Percentiles rank a stretch among this genome's conserved stretches.
These are phyloP conservation scores for Fistulifera pelliculosa DNA, from an alignment of 108 stramenopile species.

Conservation along the genomic window DNA sequence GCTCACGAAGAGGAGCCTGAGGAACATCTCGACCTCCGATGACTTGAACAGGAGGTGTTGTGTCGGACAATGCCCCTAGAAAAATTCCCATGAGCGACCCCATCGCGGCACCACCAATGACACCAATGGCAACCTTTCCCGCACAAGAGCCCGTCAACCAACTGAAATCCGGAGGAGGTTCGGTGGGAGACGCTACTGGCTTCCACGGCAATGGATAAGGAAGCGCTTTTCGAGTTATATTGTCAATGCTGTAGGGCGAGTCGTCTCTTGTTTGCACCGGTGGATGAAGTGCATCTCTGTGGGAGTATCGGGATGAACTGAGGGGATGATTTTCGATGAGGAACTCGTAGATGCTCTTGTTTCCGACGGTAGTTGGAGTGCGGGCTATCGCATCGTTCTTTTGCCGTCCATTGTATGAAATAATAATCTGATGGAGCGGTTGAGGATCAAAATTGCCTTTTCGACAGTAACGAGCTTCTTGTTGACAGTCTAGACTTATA, in stretches of 20 bases:
- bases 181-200: slow-evolving; percentile 34
- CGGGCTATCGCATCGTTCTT: no score
- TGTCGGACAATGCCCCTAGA: slow-evolving; percentile 79
- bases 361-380: background rate
- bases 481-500: no score
- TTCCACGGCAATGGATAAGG: slow-evolving; percentile 69
- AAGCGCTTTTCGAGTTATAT: slow-evolving; percentile 41
- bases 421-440: no score
- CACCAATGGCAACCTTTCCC: slow-evolving; percentile 77
- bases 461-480: no score
- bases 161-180: slow-evolving; percentile 74
- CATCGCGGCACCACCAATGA: slow-evolving; percentile 79
- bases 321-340: slow-evolving; percentile 46
- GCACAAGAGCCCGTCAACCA: slow-evolving; percentile 80
- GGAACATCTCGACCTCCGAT: slow-evolving; percentile 80
- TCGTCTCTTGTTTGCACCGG: slow-evolving; percentile 30
- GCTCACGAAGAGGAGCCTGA: slow-evolving; percentile 77
- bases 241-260: slow-evolving; percentile 15
- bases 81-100: slow-evolving; percentile 87
- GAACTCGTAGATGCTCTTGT: slow-evolving; percentile 43
- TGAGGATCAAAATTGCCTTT: no score
- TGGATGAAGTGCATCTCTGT: slow-evolving; percentile 55
- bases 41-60: slow-evolving; percentile 78
- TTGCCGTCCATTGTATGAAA: no score
- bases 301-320: slow-evolving; percentile 43